Base-by-base conservation (phyloP, 306 rosid genomes). In the Prunus dulcis region DNA sequence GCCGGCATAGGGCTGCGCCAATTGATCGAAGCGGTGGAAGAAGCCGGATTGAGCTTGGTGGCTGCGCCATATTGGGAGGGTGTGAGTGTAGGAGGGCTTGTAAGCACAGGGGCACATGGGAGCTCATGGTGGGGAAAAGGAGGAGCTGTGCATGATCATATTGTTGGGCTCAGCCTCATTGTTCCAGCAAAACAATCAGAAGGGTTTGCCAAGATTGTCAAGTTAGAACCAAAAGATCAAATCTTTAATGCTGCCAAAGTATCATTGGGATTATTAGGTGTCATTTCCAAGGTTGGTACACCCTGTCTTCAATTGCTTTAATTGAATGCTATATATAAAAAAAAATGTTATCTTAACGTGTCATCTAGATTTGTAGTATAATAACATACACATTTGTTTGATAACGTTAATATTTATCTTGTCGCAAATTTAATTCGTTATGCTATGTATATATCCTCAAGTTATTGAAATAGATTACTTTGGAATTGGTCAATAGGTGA, bases 71-170 rank as follows among this genome's bases (percentile, higher is more conserved):
- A 82, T 45, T 85, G 88, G 88, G 88, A 85, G 73, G 88, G 88
- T 17, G 86, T 82, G 51, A 85, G 86, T 71, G 55, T 85, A 11
- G 88, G 82, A 11, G 88, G 88, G 11, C 43, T 79, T 4, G 75
- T 85, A 12, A 82, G 88, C 51, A 85, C 84, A 3, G 88, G 88
- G 19, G 78, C 86, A 3, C 88, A 85, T 76, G 86, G 88, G 38
- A 85, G 88, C 56, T 85, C 88, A 10, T 83, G 87, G 87, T 80
- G 93, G 96, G 96, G 93, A 11, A 86, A 75, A 50, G 97, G 92
- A 23, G 97, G 97, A 20, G 80, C 92, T 17, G 86, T 90, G 71
- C 93, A 90, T 73, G 97, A 90, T 58, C 83, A 90, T 70, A 84
- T 92, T 67, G 3, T 88, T 22, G 97, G 88, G 5, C 32, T 90